Conservation (phyloP, 371 early-diverging fungal species). For the Blyttiomyces sp. region DNA sequence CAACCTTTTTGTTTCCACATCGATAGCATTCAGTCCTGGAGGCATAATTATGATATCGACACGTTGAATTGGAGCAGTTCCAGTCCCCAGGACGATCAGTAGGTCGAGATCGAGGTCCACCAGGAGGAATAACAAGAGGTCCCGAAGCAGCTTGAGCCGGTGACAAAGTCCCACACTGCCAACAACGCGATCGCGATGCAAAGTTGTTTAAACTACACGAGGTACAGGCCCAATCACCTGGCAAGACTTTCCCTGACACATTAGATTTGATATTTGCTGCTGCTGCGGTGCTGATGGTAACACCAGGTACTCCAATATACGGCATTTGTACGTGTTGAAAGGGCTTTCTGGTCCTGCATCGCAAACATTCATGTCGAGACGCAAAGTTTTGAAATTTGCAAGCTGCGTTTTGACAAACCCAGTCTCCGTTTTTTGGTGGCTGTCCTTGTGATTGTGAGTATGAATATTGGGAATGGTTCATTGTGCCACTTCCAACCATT, state of each 20-base stretch:
- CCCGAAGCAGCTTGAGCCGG: background rate
- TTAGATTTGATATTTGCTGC: background rate
- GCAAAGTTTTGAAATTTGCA: conserved; percentile 79
- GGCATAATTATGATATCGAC: conserved; percentile 57
- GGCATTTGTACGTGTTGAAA: background rate
- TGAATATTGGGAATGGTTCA: conserved; percentile 26
- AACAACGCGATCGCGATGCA: conserved; percentile 53
- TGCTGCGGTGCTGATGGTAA: background rate
- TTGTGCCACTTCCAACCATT: background rate
- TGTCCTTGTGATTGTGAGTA: background rate
- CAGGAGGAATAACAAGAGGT: conserved; percentile 20
- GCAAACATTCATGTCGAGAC: conserved; percentile 30
- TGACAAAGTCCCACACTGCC: conserved; percentile 28
- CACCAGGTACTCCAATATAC: background rate
- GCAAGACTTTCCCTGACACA: conserved; percentile 19
- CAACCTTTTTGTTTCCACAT: conserved; percentile 25
- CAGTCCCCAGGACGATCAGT: conserved; percentile 43
- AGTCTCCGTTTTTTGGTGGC: conserved; percentile 56
- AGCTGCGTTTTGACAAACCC: conserved; percentile 68
- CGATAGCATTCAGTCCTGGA: conserved; percentile 30
- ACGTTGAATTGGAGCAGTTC: conserved; percentile 54
- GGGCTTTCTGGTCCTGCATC: conserved; percentile 16
- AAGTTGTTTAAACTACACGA: conserved; percentile 71
- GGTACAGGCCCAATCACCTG: conserved; percentile 76
- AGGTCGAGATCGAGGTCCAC: conserved; percentile 34